Evolutionary conservation across 441 rosid genomes (phyloP).

Genomic region (Erodium texanum): DNA sequence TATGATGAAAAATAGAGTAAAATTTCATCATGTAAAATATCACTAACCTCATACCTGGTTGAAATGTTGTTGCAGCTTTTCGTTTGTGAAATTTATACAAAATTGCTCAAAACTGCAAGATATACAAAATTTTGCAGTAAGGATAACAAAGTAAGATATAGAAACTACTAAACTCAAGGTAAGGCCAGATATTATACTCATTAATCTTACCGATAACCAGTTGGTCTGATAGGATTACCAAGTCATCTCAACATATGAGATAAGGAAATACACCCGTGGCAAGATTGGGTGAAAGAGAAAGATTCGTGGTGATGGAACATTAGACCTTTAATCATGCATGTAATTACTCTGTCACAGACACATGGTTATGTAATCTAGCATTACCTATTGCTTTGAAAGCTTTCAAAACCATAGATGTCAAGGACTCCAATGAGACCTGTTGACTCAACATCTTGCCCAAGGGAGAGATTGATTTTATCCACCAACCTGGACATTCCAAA

Average conservation of each 20-base stretch:
- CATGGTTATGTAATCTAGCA: neutral
- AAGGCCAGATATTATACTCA: neutral
- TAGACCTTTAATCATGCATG: neutral
- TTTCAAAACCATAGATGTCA: constrained; percentile 90
- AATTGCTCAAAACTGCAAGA: constrained; percentile 89
- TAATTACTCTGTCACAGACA: neutral
- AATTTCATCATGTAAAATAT: constrained; percentile 1
- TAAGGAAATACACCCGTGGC: neutral
- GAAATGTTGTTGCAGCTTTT: constrained; percentile 98
- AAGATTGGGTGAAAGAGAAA: neutral
- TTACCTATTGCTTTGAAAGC: constrained; percentile 88
- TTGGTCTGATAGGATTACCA: neutral
- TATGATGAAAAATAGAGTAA: constrained; percentile 7
- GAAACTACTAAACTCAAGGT: neutral
- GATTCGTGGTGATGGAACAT: neutral
- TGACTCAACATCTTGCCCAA: constrained; percentile 72
- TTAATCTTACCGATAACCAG: neutral
- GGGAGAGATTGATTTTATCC: constrained; percentile 58
- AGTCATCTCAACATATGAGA: neutral
- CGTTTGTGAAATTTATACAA: constrained; percentile 94
- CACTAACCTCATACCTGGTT: constrained; percentile 55
- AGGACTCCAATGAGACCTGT: constrained; percentile 72
- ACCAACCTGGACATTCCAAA: constrained; percentile 53
- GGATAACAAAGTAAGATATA: constrained; percentile 3
- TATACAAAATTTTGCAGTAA: neutral